phyloP scores from a whole-genome alignment of 2,329 filamentous ascomycete species.

The Ceratocystis ficicola region DNA sequence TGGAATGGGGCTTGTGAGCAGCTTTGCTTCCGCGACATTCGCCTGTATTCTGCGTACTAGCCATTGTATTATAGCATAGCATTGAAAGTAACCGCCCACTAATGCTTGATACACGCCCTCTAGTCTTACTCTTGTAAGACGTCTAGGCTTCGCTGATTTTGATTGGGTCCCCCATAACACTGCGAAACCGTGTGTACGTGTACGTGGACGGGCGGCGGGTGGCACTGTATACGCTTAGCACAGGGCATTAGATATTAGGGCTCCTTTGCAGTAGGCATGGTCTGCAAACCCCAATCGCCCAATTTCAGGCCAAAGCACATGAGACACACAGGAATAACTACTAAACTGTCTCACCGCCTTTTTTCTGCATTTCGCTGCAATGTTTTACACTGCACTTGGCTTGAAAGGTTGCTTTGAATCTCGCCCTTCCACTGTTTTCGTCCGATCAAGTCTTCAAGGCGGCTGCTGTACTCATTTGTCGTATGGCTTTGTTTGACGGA shows the following conservation, averaged over 20 bases:
- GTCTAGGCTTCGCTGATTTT: background rate
- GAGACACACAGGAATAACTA: constrained; percentile 1
- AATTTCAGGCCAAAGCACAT: background rate
- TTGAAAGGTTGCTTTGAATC: no score
- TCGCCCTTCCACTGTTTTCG: background rate
- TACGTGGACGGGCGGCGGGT: background rate
- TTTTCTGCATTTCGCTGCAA: background rate
- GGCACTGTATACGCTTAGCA: background rate
- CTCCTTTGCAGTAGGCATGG: background rate
- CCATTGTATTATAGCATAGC: background rate
- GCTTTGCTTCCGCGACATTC: background rate
- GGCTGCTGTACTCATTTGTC: background rate
- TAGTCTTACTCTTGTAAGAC: background rate
- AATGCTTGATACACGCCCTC: background rate
- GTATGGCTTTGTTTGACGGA: background rate
- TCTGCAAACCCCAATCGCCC: background rate
- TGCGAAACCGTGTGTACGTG: background rate
- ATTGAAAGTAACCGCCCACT: background rate
- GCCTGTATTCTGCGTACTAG: background rate
- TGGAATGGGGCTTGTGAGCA: no score
- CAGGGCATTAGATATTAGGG: background rate
- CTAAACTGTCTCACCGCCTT: constrained; percentile 6
- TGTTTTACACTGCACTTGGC: background rate
- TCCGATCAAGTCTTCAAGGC: background rate
- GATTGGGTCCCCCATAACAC: background rate